Evolutionary conservation across 768 basidiomycete genomes (phyloP).

Genomic region (Russula sp.): DNA sequence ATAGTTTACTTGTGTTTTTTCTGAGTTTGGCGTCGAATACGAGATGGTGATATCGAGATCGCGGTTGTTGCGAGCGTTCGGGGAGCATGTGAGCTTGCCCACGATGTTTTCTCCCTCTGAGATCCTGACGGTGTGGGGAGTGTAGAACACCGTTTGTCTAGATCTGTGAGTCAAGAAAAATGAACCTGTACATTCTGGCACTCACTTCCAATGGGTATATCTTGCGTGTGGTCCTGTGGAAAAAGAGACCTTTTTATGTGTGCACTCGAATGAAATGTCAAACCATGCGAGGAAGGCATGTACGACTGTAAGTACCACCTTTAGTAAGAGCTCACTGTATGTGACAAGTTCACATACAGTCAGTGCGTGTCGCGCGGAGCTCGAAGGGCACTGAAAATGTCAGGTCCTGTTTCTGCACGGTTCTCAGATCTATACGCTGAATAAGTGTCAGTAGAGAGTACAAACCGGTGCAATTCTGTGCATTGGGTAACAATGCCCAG

Average conservation of each 20-base stretch:
- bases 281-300: conserved; percentile 99
- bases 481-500: not conserved
- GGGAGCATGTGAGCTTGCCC: conserved; percentile 74
- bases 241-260: conserved; percentile 93
- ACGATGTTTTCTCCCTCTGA: conserved; percentile 66
- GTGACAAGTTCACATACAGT: conserved; percentile 58
- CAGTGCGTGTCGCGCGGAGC: conserved; percentile 79
- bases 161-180: conserved; percentile 9
- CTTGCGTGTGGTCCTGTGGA: conserved; percentile 97
- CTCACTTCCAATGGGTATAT: conserved; percentile 96
- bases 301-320: conserved; percentile 54
- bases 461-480: not conserved
- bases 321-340: conserved; percentile 2
- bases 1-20: conserved; percentile 52
- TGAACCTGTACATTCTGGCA: conserved; percentile 27
- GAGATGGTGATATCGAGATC: conserved; percentile 88
- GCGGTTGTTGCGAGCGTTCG: conserved; percentile 90
- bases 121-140: conserved; percentile 70
- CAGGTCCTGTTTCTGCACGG: conserved; percentile 93
- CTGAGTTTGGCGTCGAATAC: conserved; percentile 46
- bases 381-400: conserved; percentile 79
- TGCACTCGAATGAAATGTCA: conserved; percentile 92
- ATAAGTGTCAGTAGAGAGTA: conserved; percentile 15
- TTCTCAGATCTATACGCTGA: conserved; percentile 85
- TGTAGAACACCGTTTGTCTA: conserved; percentile 98